phyloP scores from a whole-genome alignment of 345 rosid genomes.

The Populus ilicifolia region DNA sequence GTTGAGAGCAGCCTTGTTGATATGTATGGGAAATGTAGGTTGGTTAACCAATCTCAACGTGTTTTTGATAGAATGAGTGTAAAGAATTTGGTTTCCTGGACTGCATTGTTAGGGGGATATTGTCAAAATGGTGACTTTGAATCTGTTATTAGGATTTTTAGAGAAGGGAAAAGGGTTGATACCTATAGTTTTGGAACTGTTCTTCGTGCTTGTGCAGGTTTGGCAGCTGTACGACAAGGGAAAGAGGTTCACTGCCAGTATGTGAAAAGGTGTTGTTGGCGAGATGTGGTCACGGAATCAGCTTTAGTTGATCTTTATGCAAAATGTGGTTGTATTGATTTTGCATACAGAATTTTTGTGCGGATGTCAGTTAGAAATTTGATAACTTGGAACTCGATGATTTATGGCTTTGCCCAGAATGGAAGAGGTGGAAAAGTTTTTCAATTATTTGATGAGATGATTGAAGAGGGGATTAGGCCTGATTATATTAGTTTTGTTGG shows the following conservation, averaged over 20 bases:
- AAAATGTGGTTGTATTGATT: slow-evolving; percentile 71
- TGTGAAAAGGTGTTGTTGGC: slow-evolving; percentile 63
- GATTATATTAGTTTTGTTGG: slow-evolving; percentile 77
- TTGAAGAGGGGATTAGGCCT: slow-evolving; percentile 51
- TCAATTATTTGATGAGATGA: slow-evolving; percentile 54
- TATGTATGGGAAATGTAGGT: slow-evolving; percentile 90
- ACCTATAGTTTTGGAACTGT: slow-evolving; percentile 80
- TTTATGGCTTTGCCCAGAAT: slow-evolving; percentile 78
- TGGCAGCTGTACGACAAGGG: slow-evolving; percentile 66
- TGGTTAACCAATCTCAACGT: slow-evolving; percentile 44
- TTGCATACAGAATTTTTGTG: slow-evolving; percentile 46
- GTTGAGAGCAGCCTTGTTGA: slow-evolving; percentile 83
- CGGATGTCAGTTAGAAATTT: slow-evolving; percentile 51
- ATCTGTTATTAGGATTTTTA: slow-evolving; percentile 57
- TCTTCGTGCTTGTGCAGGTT: slow-evolving; percentile 81
- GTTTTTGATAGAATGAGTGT: slow-evolving; percentile 63
- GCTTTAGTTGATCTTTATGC: slow-evolving; percentile 89
- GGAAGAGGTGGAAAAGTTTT: slow-evolving; percentile 74
- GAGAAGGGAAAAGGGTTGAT: slow-evolving; percentile 49
- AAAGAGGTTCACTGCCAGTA: slow-evolving; percentile 91
- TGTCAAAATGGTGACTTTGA: slow-evolving; percentile 66
- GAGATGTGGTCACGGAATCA: slow-evolving; percentile 74
- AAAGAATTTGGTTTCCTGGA: slow-evolving; percentile 74
- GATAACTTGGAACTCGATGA: slow-evolving; percentile 89
- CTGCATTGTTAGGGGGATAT: slow-evolving; percentile 76